Evolutionary conservation across 2,329 filamentous ascomycete species (phyloP).

Genomic region (Arthrobotrys megalospora): DNA sequence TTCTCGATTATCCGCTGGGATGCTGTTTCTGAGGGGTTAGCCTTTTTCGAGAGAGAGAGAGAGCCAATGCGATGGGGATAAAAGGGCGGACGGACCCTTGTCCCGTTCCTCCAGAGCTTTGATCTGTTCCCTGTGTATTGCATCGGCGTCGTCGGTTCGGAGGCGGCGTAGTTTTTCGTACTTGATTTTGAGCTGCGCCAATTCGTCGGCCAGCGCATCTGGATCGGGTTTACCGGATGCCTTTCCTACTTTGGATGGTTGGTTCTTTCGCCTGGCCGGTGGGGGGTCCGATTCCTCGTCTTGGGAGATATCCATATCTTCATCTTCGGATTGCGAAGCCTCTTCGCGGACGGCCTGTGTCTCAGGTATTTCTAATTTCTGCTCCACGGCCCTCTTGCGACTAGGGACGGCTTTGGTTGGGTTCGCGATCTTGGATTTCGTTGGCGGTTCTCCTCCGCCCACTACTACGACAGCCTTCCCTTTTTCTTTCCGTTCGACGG

Average conservation of each 20-base stretch:
- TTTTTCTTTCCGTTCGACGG: neutral
- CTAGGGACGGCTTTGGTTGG: neutral
- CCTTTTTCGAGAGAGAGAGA: neutral
- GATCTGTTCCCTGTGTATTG: conserved; percentile 40
- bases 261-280: neutral
- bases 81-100: conserved; percentile 28
- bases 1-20: conserved; percentile 51
- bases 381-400: conserved; percentile 18
- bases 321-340: conserved; percentile 7
- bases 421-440: conserved; percentile 18
- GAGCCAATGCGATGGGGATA: neutral
- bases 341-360: conserved; percentile 21
- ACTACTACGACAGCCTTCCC: neutral
- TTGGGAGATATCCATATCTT: neutral
- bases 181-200: conserved; percentile 45
- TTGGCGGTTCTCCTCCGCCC: neutral
- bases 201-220: conserved; percentile 21
- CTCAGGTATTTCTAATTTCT: conserved; percentile 42
- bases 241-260: neutral
- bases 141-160: conserved; percentile 38
- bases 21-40: conserved; percentile 10
- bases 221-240: neutral
- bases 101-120: conserved; percentile 45
- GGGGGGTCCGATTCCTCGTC: conserved; percentile 13
- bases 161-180: conserved; percentile 49